A percentile compares a stretch with the other conserved stretches of the same genome.
Evolutionary conservation across 1,139 yeast species (phyloP).

Genomic region (Kodamaea ohmeri): DNA sequence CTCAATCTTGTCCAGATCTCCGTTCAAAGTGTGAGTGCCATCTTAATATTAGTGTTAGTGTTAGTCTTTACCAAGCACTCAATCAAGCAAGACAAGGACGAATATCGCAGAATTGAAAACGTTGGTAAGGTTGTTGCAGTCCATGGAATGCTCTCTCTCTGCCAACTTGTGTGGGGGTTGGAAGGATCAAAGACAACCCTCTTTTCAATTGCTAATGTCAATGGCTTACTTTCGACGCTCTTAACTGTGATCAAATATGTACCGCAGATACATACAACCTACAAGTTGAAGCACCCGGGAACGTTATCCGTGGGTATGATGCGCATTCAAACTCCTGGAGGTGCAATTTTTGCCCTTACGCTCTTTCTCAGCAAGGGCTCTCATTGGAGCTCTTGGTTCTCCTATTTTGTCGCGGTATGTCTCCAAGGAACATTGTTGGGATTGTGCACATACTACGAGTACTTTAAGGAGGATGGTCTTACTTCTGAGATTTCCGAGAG

Average conservation of each 20-base stretch:
- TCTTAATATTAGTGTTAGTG: conserved; percentile 56
- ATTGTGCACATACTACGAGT: conserved; percentile 50
- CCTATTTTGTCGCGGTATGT: conserved; percentile 70
- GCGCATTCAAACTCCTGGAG: conserved; percentile 90
- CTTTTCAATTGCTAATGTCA: conserved; percentile 49
- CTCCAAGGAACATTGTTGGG: conserved; percentile 56
- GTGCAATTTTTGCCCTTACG: conserved; percentile 71
- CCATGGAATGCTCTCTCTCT: conserved; percentile 36
- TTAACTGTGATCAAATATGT: conserved; percentile 71
- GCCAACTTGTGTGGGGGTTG: conserved; percentile 34
- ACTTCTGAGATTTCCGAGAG: conserved; percentile 32
- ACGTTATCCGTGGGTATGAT: conserved; percentile 78
- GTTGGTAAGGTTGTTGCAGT: conserved; percentile 40
- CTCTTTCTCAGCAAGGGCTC: conserved; percentile 71
- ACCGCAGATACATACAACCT: conserved; percentile 79
- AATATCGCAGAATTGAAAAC: conserved; percentile 39
- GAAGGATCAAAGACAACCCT: conserved; percentile 19
- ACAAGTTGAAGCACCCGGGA: conserved; percentile 69
- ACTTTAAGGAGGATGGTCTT: conserved; percentile 28
- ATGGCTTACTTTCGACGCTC: conserved; percentile 62
- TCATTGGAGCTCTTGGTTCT: conserved; percentile 85
- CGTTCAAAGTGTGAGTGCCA: conserved; percentile 64
- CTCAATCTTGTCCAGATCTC: conserved; percentile 70
- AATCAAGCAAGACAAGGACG: conserved; percentile 44
- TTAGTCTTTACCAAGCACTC: conserved; percentile 46